Conservation (phyloP, 805 yeast species). For the Suhomyces vadensis region DNA sequence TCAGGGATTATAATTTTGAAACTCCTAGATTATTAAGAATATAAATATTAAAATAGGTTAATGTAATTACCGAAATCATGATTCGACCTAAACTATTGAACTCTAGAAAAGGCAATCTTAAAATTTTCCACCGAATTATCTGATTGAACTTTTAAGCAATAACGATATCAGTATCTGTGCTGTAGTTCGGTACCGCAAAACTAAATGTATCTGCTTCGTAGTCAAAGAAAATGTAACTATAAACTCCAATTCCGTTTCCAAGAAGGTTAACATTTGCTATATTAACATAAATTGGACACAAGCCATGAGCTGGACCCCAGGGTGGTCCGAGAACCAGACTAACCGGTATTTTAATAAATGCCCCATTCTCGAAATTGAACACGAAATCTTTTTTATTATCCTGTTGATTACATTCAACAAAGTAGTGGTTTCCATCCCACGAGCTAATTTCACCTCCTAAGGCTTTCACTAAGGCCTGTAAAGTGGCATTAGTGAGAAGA, state of each 20-base stretch:
- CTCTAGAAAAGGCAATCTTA: too few species aligned
- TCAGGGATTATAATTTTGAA: too few species aligned
- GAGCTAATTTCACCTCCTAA: slow-evolving; percentile 1
- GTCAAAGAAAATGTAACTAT: background rate
- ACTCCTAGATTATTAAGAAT: too few species aligned
- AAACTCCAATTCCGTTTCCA: background rate
- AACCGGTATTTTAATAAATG: slow-evolving; percentile 8
- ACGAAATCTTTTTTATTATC: slow-evolving; percentile 5
- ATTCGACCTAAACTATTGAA: too few species aligned
- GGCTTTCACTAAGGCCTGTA: background rate
- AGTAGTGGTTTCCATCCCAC: background rate
- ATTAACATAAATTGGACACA: background rate
- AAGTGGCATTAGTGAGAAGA: slow-evolving; percentile 1
- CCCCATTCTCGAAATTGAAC: slow-evolving; percentile 8
- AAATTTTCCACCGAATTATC: too few species aligned
- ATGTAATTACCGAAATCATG: too few species aligned
- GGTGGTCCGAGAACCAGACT: background rate
- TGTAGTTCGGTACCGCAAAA: background rate
- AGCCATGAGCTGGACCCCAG: background rate
- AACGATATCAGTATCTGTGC: too few species aligned
- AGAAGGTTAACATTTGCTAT: background rate
- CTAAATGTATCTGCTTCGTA: background rate
- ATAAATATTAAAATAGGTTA: too few species aligned
- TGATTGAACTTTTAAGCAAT: too few species aligned
- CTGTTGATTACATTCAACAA: slow-evolving; percentile 4